Percentiles rank a stretch among this genome's conserved stretches.
These are phyloP conservation scores for Cladosporium sp. DNA, from an alignment of 2,329 filamentous ascomycete genomes.

Conservation along the genomic window DNA sequence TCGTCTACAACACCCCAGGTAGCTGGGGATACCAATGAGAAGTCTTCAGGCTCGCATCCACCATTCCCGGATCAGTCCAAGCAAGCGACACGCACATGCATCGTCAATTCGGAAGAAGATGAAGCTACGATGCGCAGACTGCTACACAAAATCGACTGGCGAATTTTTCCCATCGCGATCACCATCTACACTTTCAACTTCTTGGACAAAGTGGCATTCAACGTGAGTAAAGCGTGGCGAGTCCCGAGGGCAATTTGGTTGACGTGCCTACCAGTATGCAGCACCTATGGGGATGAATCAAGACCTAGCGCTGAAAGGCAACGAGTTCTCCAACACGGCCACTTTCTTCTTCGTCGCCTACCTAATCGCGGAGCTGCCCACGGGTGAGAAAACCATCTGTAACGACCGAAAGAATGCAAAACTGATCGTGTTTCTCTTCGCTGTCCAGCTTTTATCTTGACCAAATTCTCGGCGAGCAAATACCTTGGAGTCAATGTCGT, in stretches of 20 bases:
- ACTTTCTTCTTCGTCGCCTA: conserved; percentile 62
- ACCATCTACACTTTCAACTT: conserved; percentile 59
- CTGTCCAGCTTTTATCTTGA: conserved; percentile 49
- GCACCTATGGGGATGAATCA: conserved; percentile 60
- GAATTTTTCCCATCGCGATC: conserved; percentile 59
- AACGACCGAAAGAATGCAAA: conserved; percentile 13
- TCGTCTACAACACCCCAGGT: no score
- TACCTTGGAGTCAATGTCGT: conserved; percentile 58
- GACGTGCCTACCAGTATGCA: conserved; percentile 48
- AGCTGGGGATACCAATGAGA: no score
- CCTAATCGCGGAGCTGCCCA: conserved; percentile 56
- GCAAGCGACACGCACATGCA: no score
- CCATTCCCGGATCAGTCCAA: no score
- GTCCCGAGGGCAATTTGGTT: neutral
- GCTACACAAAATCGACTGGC: conserved; percentile 54
- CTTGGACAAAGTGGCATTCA: conserved; percentile 61
- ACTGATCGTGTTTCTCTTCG: neutral
- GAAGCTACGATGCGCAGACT: conserved; percentile 27
- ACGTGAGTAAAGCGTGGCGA: conserved; percentile 40
- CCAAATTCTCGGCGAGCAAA: conserved; percentile 56
- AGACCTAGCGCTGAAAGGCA: conserved; percentile 53
- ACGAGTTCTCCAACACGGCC: conserved; percentile 60
- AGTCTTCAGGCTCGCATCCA: no score
- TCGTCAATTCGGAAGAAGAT: no score
- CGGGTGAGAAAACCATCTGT: conserved; percentile 42